These are phyloP conservation scores for Fusarium sp. DNA, from an alignment of 2,329 filamentous ascomycete species.

Conservation along the genomic window DNA sequence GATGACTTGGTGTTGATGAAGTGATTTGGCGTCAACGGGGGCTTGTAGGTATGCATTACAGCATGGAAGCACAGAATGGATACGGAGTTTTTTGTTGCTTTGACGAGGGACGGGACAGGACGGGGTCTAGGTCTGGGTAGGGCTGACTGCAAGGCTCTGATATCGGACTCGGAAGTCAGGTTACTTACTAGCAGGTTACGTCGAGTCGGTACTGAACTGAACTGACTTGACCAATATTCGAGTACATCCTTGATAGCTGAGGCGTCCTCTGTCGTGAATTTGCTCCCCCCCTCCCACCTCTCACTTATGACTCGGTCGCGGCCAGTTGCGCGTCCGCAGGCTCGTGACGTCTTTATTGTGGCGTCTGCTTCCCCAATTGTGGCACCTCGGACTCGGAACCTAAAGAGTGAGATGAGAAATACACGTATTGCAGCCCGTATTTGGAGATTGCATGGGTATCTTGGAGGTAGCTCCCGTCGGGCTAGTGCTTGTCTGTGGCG, in stretches of 20 bases:
- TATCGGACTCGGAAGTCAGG: not conserved
- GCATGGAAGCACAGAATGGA: constrained; percentile 14
- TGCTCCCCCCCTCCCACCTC: not conserved
- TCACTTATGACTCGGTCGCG: not conserved
- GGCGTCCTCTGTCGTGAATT: not conserved
- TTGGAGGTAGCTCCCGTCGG: not conserved
- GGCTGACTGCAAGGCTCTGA: not conserved
- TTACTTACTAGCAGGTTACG: not conserved
- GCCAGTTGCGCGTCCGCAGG: constrained; percentile 3
- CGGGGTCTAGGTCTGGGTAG: not conserved
- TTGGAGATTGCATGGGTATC: not conserved
- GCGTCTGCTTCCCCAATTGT: constrained; percentile 4
- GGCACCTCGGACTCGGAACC: not conserved
- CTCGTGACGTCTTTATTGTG: constrained; percentile 4
- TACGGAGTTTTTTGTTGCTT: constrained; percentile 9
- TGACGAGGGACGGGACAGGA: not conserved
- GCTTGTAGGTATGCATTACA: not conserved
- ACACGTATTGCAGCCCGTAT: not conserved
- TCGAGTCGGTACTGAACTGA: not conserved
- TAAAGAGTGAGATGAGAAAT: not conserved
- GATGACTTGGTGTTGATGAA: constrained; percentile 19
- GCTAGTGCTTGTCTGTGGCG: constrained; percentile 25
- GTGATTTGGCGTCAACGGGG: constrained; percentile 9
- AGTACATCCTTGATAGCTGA: not conserved
- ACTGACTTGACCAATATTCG: not conserved